Evolutionary conservation across 2,329 filamentous ascomycete species (phyloP), one percentile per base, ranked within the genome.

Genomic region (Macrophomina phaseolina): DNA sequence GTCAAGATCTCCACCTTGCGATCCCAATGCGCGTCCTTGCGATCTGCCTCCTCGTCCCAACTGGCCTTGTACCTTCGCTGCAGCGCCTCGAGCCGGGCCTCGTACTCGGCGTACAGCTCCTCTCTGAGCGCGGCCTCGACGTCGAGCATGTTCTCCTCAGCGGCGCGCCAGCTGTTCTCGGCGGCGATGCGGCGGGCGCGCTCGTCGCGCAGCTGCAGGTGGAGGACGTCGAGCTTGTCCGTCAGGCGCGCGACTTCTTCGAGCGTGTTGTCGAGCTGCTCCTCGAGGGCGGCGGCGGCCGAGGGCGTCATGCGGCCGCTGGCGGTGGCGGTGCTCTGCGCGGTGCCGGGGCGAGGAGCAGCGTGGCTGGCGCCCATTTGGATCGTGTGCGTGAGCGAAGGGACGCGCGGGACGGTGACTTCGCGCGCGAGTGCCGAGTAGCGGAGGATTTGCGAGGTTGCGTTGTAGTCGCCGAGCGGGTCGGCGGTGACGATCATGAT

Each of bases 401-500:
- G 94, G 7, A 96, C 88, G 5, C 94, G 90, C 5, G 94, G 93
- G 1, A 97, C 92, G 0, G 94, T 96, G 11, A 98, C 91, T 80
- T 98, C 94, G 23, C 93, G 89, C 0, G 95, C 95, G 4, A 99
- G 85, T 0, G 95, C 94, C 28, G 92, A 95, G 80, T 99, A 99
- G 18, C 94, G 90, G 1, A 99, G 84, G 68, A 99, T 98, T 75
- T 98, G 95, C 5, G 92, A 96, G 0, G 95, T 99, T 12, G 95
- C 93, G 75, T 98, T 98, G 82, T 94, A 97, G 78, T 99, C 95
- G 45, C 95, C 94, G 12, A 91, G 81, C 0, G 95, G 92, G 74
- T 99, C 94, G 3, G 94, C 95, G 0, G 94, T 97, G 16, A 98
- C 94, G 66, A 99, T 91, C 94, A 99, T 98, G 73, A 97, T 89